Base-by-base conservation (phyloP, 139 green algal genomes). In the Chlamydomonas sphaeroides region DNA sequence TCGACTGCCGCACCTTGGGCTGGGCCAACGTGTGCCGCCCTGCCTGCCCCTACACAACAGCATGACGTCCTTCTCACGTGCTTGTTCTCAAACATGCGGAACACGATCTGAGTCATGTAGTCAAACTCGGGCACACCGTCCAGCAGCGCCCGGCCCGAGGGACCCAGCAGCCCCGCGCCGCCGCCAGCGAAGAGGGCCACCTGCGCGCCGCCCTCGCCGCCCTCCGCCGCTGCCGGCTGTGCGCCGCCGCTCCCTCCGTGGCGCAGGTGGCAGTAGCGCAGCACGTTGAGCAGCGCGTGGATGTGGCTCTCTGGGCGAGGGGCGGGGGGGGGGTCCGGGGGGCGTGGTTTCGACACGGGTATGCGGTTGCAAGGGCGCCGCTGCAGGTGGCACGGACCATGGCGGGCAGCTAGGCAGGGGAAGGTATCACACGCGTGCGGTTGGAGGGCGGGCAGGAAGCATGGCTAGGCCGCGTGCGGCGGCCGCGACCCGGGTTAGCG, bases 61-160 rank as follows among this genome's bases (percentile, higher is more conserved):
- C 17, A 51, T 51, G 14, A 10, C 45, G 45, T 51, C 10, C 45
- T 21, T 67, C 74, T 48, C 81, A 98, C 93, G 51, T 92, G 78
- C 76, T 93, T 96, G 86, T 97, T 96, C 79, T 99, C 96, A 83
- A 96, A 99, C 94, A 99, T 97, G 63, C 95, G 90, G 70, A 99
- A 93, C 38, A 99, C 96, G 70, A 98, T 94, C 73, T 98, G 95
- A 0, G 96, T 98, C 66, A 99, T 89, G 91, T 99, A 99, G 89
- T 99, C 97, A 66, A 98, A 91, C 89, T 98, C 95, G 8, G 86
- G 82, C 28, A 86, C 92, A 8, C 86, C 78, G 0, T 88, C 86
- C 80, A 98, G 83, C 65, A 89, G 56, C 0, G 65, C 59, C 65
- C 91, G 82, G 2, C 79, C 90, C 36, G 91, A 79, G 25, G 86